These are phyloP conservation scores for Drechslerella dactyloides DNA, from an alignment of 2,329 filamentous ascomycete genomes.

Conservation along the genomic window DNA sequence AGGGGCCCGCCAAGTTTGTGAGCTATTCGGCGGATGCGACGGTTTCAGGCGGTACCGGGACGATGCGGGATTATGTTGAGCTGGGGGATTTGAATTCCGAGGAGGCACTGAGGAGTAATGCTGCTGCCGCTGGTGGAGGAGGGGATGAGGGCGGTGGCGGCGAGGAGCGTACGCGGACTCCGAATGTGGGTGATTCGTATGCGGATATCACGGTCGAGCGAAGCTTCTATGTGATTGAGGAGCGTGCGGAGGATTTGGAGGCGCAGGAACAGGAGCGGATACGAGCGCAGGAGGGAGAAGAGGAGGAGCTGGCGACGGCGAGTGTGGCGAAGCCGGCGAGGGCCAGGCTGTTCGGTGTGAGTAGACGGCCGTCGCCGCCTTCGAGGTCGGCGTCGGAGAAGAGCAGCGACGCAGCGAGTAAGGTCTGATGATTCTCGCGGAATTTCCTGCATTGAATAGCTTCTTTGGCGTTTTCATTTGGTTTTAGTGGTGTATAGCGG, in stretches of 20 bases:
- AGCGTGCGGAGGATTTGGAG: conserved; percentile 36
- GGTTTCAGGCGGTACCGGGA: conserved; percentile 2
- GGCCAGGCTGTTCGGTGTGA: conserved; percentile 15
- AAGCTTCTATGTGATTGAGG: conserved; percentile 38
- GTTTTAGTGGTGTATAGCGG: too few species aligned
- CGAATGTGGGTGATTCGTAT: conserved; percentile 20
- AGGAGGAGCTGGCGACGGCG: background rate
- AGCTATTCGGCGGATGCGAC: conserved; percentile 46
- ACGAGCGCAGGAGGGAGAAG: background rate
- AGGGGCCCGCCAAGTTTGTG: conserved; percentile 36
- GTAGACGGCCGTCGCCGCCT: conserved; percentile 34
- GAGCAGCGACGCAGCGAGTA: conserved; percentile 6
- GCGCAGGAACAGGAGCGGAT: conserved; percentile 8
- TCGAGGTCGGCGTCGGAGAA: conserved; percentile 12
- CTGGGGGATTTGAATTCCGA: conserved; percentile 15
- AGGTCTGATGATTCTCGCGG: background rate
- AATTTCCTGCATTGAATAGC: too few species aligned
- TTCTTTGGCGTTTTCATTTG: background rate
- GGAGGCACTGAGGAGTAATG: background rate
- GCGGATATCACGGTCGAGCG: conserved; percentile 45
- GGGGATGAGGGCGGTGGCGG: background rate
- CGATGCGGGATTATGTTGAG: conserved; percentile 30
- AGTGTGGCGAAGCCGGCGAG: conserved; percentile 27
- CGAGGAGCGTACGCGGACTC: background rate
- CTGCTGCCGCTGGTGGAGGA: conserved; percentile 1